Evolutionary conservation across 495 filamentous ascomycete species (phyloP).

Genomic region (Neurospora sp.): DNA sequence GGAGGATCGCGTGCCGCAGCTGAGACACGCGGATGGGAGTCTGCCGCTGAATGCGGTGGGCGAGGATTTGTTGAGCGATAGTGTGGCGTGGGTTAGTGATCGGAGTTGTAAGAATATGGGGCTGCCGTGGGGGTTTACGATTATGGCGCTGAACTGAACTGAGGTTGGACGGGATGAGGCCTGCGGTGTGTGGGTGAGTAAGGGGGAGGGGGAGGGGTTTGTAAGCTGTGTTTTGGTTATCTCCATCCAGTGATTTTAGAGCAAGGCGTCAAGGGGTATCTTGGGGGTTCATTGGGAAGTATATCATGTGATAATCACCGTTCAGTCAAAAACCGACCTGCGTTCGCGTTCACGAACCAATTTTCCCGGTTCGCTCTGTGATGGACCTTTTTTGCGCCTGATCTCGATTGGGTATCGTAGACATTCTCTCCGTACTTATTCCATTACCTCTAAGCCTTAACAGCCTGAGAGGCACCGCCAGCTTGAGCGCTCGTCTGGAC

Average conservation of each 20-base stretch:
- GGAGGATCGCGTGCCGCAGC: slow-evolving; percentile 1
- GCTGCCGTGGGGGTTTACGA: slow-evolving; percentile 27
- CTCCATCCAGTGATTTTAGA: slow-evolving; percentile 6
- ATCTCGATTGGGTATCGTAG: background rate
- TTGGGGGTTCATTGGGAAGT: slow-evolving; percentile 3
- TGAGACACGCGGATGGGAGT: background rate
- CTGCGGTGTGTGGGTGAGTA: background rate
- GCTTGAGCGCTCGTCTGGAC: slow-evolving; percentile 33
- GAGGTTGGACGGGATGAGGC: background rate
- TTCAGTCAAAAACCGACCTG: background rate
- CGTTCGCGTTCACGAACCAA: background rate
- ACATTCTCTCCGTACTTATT: background rate
- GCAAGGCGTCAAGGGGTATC: slow-evolving; percentile 12
- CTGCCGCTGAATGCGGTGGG: slow-evolving; percentile 1
- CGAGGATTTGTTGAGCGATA: slow-evolving; percentile 14
- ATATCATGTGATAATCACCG: background rate
- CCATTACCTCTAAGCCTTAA: slow-evolving; percentile 8
- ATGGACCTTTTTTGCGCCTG: background rate
- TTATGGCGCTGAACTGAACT: slow-evolving; percentile 24
- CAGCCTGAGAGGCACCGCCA: slow-evolving; percentile 12
- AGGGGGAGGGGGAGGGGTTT: background rate
- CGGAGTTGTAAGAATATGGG: slow-evolving; percentile 23
- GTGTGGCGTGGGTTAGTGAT: slow-evolving; percentile 14
- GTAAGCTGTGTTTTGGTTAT: background rate
- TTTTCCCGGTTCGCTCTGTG: background rate